Percentiles rank a stretch among this genome's conserved stretches.
Evolutionary conservation across 2,329 filamentous ascomycete species (phyloP).

Genomic region (Colletotrichum tabaci): DNA sequence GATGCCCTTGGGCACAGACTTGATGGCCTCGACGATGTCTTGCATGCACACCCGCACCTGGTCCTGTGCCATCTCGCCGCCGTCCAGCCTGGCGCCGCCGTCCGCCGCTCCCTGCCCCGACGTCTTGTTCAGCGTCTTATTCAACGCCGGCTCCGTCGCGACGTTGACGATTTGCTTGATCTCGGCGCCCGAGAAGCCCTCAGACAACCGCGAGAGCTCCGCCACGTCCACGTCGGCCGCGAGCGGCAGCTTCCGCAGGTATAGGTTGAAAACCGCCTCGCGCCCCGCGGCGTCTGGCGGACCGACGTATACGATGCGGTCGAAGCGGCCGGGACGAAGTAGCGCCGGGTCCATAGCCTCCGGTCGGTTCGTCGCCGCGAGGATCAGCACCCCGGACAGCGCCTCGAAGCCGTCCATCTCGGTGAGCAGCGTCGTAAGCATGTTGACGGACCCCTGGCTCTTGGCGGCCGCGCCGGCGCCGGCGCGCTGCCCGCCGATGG

Average conservation of each 20-base stretch:
- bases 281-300: conserved; percentile 82
- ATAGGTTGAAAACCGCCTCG: conserved; percentile 81
- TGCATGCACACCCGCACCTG: conserved; percentile 53
- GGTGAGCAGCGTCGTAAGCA: conserved; percentile 89
- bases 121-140: conserved; percentile 49
- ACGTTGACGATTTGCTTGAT: conserved; percentile 70
- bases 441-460: conserved; percentile 75
- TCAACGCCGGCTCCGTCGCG: conserved; percentile 59
- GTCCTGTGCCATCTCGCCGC: background rate
- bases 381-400: conserved; percentile 85
- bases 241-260: conserved; percentile 73
- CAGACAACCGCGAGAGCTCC: conserved; percentile 73
- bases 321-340: conserved; percentile 87
- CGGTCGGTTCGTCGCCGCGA: conserved; percentile 93
- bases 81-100: conserved; percentile 1
- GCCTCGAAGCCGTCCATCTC: conserved; percentile 97
- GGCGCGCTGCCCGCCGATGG: conserved; percentile 75
- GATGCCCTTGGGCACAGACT: conserved; percentile 69
- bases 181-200: conserved; percentile 90
- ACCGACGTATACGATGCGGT: conserved; percentile 87
- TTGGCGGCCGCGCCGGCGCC: conserved; percentile 60
- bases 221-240: conserved; percentile 75
- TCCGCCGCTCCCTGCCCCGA: conserved; percentile 49
- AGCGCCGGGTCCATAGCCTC: conserved; percentile 89
- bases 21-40: conserved; percentile 61